phyloP scores from a whole-genome alignment of 2,329 filamentous ascomycete species.

The Colletotrichum sp. region DNA sequence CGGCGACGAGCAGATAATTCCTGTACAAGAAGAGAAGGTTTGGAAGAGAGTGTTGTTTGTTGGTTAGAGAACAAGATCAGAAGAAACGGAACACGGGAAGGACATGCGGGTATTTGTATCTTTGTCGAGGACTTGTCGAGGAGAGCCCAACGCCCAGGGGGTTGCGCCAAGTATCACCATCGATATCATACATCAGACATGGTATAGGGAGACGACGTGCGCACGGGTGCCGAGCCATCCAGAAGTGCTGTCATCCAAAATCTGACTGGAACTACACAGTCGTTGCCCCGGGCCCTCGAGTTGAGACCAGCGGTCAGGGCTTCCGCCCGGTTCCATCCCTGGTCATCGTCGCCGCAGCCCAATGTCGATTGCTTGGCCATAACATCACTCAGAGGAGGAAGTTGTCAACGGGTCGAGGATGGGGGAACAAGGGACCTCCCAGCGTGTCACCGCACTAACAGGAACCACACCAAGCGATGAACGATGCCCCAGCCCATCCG shows the following conservation, averaged over 20 bases:
- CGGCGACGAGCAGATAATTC: slow-evolving; percentile 53
- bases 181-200: slow-evolving; percentile 9
- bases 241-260: slow-evolving; percentile 10
- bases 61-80: background rate
- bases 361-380: background rate
- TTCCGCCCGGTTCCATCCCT: slow-evolving; percentile 10
- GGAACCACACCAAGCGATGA: slow-evolving; percentile 2
- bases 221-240: slow-evolving; percentile 1
- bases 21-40: slow-evolving; percentile 30
- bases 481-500: background rate
- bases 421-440: background rate
- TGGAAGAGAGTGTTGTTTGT: slow-evolving; percentile 13
- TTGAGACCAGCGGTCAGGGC: slow-evolving; percentile 14
- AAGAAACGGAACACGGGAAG: slow-evolving; percentile 20
- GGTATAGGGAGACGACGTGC: background rate
- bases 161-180: slow-evolving; percentile 15
- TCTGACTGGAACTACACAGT: background rate
- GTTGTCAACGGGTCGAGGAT: background rate
- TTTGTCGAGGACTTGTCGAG: background rate
- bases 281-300: background rate
- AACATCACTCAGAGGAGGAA: background rate
- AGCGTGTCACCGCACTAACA: slow-evolving; percentile 3
- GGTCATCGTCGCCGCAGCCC: background rate
- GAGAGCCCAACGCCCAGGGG: background rate
- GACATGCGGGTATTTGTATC: slow-evolving; percentile 29